These are phyloP conservation scores for Calonectria henricotiae DNA, from an alignment of 2,329 filamentous ascomycete genomes.

Conservation along the genomic window DNA sequence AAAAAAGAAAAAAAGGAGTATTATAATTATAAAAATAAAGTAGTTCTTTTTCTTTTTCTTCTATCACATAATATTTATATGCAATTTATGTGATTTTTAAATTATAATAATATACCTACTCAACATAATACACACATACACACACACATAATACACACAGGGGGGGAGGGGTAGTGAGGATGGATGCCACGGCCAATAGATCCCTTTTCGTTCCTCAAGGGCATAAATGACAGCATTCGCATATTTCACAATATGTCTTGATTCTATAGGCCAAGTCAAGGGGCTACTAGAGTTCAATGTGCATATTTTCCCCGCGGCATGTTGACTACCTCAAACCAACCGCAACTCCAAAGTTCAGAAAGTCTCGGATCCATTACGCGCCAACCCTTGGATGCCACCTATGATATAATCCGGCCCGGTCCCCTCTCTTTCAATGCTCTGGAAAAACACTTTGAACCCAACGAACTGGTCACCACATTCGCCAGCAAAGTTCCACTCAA, in stretches of 20 bases:
- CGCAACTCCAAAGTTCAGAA: neutral
- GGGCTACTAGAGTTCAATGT: neutral
- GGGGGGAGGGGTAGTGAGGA: no score
- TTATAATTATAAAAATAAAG: no score
- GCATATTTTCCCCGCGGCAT: neutral
- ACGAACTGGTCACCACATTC: neutral
- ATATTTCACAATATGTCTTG: neutral
- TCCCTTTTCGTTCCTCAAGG: neutral
- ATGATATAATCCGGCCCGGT: neutral
- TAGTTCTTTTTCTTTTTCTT: no score
- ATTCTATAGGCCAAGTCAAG: neutral
- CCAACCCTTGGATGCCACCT: slow-evolving; percentile 10
- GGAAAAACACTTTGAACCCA: slow-evolving; percentile 12
- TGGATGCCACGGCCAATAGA: no score
- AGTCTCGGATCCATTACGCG: neutral
- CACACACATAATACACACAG: no score
- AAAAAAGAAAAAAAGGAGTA: no score
- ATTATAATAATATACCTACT: no score
- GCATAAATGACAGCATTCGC: neutral
- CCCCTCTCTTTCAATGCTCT: neutral
- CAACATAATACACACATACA: no score
- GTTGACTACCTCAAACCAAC: neutral
- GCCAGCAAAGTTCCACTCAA: neutral
- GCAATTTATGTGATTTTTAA: no score
- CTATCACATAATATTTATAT: no score